These are phyloP conservation scores for Suillus plorans DNA, from an alignment of 768 basidiomycete species.

Conservation along the genomic window DNA sequence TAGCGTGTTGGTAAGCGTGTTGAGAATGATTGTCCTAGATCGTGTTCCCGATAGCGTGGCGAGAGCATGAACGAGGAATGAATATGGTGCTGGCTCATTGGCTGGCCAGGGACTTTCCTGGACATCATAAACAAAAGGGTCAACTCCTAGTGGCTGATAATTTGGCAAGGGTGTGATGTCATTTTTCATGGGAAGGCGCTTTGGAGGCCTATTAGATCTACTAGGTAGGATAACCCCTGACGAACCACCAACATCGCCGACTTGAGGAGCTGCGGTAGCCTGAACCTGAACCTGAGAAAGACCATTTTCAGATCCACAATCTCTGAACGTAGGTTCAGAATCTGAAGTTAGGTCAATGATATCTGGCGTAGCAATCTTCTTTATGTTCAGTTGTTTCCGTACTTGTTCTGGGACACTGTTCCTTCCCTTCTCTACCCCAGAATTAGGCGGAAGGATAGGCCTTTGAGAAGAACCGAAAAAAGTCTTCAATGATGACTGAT, in stretches of 20 bases:
- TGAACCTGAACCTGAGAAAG: too few species aligned
- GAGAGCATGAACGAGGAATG: slow-evolving; percentile 68
- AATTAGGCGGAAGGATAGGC: not conserved
- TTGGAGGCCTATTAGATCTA: slow-evolving; percentile 4
- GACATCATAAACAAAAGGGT: slow-evolving; percentile 48
- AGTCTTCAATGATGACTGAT: slow-evolving; percentile 23
- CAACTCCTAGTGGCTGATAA: slow-evolving; percentile 38
- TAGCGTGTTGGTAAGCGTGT: slow-evolving; percentile 72
- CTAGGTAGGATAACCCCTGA: not conserved
- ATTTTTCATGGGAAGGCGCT: slow-evolving; percentile 20
- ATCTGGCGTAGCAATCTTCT: not conserved
- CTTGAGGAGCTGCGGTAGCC: not conserved
- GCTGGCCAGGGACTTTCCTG: slow-evolving; percentile 42
- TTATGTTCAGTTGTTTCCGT: not conserved
- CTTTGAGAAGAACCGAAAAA: slow-evolving; percentile 23
- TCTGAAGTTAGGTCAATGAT: slow-evolving; percentile 4
- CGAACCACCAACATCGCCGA: not conserved
- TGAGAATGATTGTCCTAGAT: slow-evolving; percentile 69
- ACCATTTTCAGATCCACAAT: not conserved
- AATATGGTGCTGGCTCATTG: slow-evolving; percentile 54
- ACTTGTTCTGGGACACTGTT: not conserved
- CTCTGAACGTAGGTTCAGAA: not conserved
- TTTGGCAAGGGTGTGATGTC: slow-evolving; percentile 20
- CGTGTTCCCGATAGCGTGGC: slow-evolving; percentile 61
- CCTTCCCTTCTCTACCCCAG: slow-evolving; percentile 4